phyloP scores from a whole-genome alignment of 2,329 filamentous ascomycete genomes.

The Penicillium palitans region DNA sequence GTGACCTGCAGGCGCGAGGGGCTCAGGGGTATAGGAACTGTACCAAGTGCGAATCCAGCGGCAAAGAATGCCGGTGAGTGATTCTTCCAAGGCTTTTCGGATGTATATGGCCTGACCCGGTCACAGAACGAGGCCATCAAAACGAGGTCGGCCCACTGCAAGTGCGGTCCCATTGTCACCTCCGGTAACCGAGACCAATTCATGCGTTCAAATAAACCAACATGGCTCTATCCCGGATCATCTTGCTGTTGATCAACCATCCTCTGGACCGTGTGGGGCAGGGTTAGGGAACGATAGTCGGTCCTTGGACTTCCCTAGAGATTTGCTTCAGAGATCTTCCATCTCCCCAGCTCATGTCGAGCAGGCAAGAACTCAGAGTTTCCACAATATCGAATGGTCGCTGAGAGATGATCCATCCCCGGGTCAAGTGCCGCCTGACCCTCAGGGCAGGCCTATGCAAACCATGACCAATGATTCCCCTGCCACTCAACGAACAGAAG shows the following conservation, averaged over 20 bases:
- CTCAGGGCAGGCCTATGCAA: neutral
- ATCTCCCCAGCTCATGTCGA: neutral
- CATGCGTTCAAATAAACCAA: neutral
- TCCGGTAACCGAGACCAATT: conserved; percentile 8
- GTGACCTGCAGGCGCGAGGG: conserved; percentile 13
- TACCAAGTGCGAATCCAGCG: conserved; percentile 12
- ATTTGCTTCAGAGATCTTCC: neutral
- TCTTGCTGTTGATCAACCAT: neutral
- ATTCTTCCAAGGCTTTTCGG: neutral
- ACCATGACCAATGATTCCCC: conserved; percentile 6
- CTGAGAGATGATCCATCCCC: neutral
- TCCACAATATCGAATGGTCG: neutral
- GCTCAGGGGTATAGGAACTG: conserved; percentile 12
- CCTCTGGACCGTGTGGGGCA: neutral
- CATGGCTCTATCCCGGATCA: neutral
- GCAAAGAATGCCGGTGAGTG: conserved; percentile 15
- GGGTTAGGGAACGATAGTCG: neutral
- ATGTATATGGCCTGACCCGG: neutral
- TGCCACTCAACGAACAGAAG: conserved; percentile 12
- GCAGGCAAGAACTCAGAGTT: neutral
- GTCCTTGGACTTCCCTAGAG: neutral
- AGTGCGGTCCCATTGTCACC: conserved; percentile 7
- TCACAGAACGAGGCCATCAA: conserved; percentile 10
- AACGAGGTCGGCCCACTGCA: conserved; percentile 7
- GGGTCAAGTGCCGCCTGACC: neutral